Evolutionary conservation across 2,329 filamentous ascomycete genomes (phyloP), one percentile per base, ranked within the genome.

Genomic region (Colletotrichum sp.): DNA sequence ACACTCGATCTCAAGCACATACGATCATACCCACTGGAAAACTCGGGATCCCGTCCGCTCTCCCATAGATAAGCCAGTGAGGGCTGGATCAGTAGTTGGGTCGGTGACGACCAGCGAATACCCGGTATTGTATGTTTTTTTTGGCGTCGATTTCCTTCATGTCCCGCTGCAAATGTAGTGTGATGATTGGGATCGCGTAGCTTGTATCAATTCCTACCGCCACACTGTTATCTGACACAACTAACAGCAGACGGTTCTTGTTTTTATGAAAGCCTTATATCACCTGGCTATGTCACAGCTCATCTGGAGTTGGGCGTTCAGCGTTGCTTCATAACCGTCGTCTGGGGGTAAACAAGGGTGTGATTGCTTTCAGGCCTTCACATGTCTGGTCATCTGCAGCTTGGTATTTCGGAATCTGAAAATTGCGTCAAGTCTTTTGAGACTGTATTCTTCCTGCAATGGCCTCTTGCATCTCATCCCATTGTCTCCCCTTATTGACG

Each of bases 71-170:
- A 66, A 66, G 64, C 51, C 51, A 66, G 51, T 58, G 64, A 66
- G 64, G 64, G 64, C 64, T 51, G 64, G 64, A 66, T 66, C 55
- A 66, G 64, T 58, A 66, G 64, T 58, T 66, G 51, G 51, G 51
- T 66, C 51, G 64, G 64, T 58, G 64, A 66, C 64, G 64, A 66
- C 64, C 64, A 66, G 64, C 64, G 64, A 66, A 66, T 58, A 66
- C 64, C 51, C 55, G 51, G 64, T 66, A 51, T 66, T 58, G 63
- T 55, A 66, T 29, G 18, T 70, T 54, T 51, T 70, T 54, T 51
- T 21, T 51, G n/a, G n/a, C 8, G n/a, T 21, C 21, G 6, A 51
- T 6, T n/a, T 51, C 11, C 11, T 13, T 51, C 21, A 13, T 51
- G n/a, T n/a, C 43, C n/a, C 43, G 4, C 43, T 21, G 43, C n/a